phyloP scores from a whole-genome alignment of 139 green algal species.

The Micromonas commoda region DNA sequence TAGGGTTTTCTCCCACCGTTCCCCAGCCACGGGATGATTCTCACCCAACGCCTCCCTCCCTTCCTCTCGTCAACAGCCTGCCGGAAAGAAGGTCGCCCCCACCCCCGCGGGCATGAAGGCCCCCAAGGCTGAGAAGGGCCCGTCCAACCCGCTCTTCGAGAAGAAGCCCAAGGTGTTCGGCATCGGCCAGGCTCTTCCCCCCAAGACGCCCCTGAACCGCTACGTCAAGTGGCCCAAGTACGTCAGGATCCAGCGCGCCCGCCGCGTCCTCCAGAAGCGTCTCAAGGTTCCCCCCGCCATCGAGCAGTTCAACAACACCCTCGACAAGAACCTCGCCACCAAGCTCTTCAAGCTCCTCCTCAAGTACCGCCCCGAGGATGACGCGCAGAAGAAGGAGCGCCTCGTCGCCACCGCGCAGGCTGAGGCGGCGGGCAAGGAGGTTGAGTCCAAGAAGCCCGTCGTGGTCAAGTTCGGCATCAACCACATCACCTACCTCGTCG shows the following conservation, averaged over 20 bases:
- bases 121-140: neutral
- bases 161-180: conserved; percentile 87
- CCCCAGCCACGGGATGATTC: neutral
- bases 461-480: conserved; percentile 99
- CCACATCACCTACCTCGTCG: conserved; percentile 95
- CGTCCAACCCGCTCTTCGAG: conserved; percentile 86
- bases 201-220: conserved; percentile 84
- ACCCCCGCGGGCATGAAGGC: conserved; percentile 15
- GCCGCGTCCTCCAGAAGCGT: conserved; percentile 86
- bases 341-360: conserved; percentile 95
- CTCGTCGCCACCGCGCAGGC: conserved; percentile 73
- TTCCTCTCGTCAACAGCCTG: neutral
- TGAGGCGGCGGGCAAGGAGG: conserved; percentile 47
- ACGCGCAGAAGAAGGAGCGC: conserved; percentile 89
- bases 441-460: conserved; percentile 94
- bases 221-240: conserved; percentile 99
- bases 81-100: conserved; percentile 4
- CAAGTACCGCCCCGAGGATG: conserved; percentile 98
- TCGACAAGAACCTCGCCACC: conserved; percentile 79
- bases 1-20: too few species aligned
- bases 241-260: conserved; percentile 94
- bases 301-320: conserved; percentile 77
- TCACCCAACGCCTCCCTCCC: neutral
- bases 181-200: conserved; percentile 70
- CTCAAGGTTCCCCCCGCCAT: conserved; percentile 71